Base-by-base conservation (phyloP, 495 filamentous ascomycete species). In the Penicillium paradoxum region DNA sequence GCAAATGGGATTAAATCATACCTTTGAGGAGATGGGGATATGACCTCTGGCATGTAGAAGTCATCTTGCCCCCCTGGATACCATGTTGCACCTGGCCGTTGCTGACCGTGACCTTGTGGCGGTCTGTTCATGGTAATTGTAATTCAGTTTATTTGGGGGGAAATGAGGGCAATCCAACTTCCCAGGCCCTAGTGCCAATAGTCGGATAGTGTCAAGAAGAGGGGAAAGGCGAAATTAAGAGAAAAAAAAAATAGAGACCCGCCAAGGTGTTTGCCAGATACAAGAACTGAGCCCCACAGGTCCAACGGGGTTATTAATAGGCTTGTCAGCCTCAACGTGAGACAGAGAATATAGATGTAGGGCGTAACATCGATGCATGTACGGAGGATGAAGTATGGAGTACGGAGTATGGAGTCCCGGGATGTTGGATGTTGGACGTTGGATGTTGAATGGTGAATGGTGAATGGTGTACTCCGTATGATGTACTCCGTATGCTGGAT, bases 11-110 rank as follows among this genome's bases (percentile, higher is more conserved):
- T 41, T 40, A 14, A 22, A 11, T 74, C 86, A 63, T 69, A 97
- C 92, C 92, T 83, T 79, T 97, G 90, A 58, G 92, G 92, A 58
- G 87, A 77, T 53, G 92, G 92, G 57, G 87, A 87, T 46, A 90
- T 79, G 60, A 90, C 76, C 63, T 87, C 84, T 59, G 85, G 82
- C 66, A 83, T 85, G 70, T 87, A 89, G 62, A 90, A 97, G 72
- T 95, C 90, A 77, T 97, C 92, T 54, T 81, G 76, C 34, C 85
- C 88, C 64, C 91, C 90, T 58, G 93, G 91, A 70, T 88, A 86
- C 75, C 95, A 96, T 42, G 91, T 95, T 53, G 91, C 90, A 65
- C 85, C 86, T 60, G 92, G 73, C 54, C 75, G 66, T 59, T 70
- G 64, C 61, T 75, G 75, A 68, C 70, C 71, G 63, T 65, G 70